Evolutionary conservation across 768 basidiomycete species (phyloP), one percentile per base, ranked within the genome.

Genomic region (Roridomyces roridus): DNA sequence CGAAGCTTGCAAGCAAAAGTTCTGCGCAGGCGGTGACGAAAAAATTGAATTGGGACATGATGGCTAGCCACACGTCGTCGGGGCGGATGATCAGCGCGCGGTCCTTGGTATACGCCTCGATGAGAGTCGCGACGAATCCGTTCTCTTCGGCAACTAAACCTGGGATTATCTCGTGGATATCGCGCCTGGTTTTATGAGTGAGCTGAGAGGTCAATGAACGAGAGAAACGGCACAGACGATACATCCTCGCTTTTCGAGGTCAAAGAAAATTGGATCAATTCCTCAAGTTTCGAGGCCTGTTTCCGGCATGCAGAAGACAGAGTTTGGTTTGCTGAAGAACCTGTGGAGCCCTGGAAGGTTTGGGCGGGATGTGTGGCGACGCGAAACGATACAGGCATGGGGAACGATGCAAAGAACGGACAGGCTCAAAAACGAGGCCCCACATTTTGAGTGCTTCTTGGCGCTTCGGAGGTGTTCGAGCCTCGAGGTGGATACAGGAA

Each of bases 1-100:
- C 70, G 46, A 74, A 74, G 14, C 49, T 57, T 3, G 54, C 61
- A 18, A 74, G 73, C 12, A 79, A 62, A 4, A 57, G 61, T 51
- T 75, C 72, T 0, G 70, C 60, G 40, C 77, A 61, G 4, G 69
- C 74, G 21, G 78, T 75, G 28, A 78, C 71, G 42, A 76, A 78
- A 55, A 74, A 70, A 36, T 67, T 72, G 23, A 77, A 71, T 55
- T 79, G 77, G 12, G 61, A 63, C 9, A 77, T 57, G 36, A 80
- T 78, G 1, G 77, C 72, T 5, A 75, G 65, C 78, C 81, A 82
- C 31, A 82, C 71, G 61, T 83, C 81, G 46, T 83, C 81, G 9
- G 80, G 81, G 5, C 81, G 71, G 18, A 81, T 62, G 51, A 77
- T 65, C 34, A 83, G 69, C 1, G 70, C 63, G 37, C 72, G 74